phyloP scores from a whole-genome alignment of 108 stramenopile genomes.

The Nannochloropsis gaditana region DNA sequence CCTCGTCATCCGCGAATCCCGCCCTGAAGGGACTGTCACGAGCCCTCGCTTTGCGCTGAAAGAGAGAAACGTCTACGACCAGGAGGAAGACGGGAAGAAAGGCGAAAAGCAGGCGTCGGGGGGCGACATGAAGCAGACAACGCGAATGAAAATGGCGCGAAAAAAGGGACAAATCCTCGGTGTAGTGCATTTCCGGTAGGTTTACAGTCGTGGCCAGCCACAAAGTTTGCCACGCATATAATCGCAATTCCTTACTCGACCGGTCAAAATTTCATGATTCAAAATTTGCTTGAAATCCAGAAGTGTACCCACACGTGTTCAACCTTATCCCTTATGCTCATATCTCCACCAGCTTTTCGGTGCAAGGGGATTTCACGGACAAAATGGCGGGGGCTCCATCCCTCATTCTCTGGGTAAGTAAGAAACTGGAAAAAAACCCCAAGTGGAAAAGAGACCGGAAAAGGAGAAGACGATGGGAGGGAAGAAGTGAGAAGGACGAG shows the following conservation, averaged over 20 bases:
- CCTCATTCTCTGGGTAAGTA: slow-evolving; percentile 18
- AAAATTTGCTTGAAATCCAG: too few relatives aligned
- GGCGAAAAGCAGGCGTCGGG: background rate
- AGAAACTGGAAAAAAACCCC: background rate
- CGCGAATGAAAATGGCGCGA: background rate
- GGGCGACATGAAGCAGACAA: background rate
- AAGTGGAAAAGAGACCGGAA: background rate
- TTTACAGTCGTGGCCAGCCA: background rate
- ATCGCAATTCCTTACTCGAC: too few relatives aligned
- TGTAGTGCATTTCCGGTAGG: background rate
- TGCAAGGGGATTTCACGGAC: slow-evolving; percentile 43
- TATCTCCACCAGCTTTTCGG: slow-evolving; percentile 35
- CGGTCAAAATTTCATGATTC: too few relatives aligned
- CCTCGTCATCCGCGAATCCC: background rate
- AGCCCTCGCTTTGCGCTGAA: background rate
- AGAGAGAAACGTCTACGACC: background rate
- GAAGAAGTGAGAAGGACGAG: background rate
- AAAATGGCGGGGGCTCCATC: slow-evolving; percentile 32
- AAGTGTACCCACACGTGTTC: background rate
- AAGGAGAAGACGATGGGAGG: background rate
- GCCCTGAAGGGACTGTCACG: background rate
- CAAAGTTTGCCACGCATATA: too few relatives aligned
- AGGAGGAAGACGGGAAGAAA: background rate
- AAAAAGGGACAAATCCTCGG: background rate
- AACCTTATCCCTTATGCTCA: slow-evolving; percentile 3